Evolutionary conservation across 768 basidiomycete genomes (phyloP).

Genomic region (Auricularia cornea): DNA sequence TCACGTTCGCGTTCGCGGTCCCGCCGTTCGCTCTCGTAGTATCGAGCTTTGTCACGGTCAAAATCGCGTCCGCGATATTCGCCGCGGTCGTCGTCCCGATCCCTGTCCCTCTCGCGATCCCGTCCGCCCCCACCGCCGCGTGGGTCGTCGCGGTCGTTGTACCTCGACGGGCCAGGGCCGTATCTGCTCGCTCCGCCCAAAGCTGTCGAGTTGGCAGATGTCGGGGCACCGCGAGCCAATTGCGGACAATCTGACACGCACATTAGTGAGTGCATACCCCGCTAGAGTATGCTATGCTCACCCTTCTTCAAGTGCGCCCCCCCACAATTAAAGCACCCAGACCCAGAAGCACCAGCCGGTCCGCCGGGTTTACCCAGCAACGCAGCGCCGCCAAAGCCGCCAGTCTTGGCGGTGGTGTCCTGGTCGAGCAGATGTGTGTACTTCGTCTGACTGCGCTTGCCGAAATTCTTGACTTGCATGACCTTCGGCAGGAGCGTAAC

Average conservation of each 20-base stretch:
- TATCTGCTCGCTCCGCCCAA: background rate
- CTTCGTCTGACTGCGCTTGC: constrained; percentile 86
- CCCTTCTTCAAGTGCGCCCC: constrained; percentile 92
- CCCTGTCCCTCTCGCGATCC: background rate
- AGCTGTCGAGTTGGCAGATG: background rate
- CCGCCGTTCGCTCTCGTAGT: constrained; percentile 1
- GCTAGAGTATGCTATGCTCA: constrained; percentile 18
- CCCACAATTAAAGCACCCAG: constrained; percentile 87
- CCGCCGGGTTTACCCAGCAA: constrained; percentile 33
- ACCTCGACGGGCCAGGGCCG: background rate
- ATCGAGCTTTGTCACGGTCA: background rate
- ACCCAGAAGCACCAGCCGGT: background rate
- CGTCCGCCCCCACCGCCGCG: constrained; percentile 2
- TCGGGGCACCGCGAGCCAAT: constrained; percentile 1
- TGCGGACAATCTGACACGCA: constrained; percentile 12
- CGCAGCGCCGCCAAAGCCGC: constrained; percentile 57
- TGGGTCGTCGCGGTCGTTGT: background rate
- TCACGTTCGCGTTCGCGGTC: constrained; percentile 2
- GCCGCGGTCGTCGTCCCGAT: constrained; percentile 1
- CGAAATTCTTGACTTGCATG: constrained; percentile 96
- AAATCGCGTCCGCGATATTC: background rate
- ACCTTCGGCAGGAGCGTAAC: constrained; percentile 84
- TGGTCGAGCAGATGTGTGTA: constrained; percentile 95
- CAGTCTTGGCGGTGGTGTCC: constrained; percentile 65
- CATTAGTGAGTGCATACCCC: background rate